phyloP scores from a whole-genome alignment of 2,329 filamentous ascomycete genomes.

The Penicillium decumbens region DNA sequence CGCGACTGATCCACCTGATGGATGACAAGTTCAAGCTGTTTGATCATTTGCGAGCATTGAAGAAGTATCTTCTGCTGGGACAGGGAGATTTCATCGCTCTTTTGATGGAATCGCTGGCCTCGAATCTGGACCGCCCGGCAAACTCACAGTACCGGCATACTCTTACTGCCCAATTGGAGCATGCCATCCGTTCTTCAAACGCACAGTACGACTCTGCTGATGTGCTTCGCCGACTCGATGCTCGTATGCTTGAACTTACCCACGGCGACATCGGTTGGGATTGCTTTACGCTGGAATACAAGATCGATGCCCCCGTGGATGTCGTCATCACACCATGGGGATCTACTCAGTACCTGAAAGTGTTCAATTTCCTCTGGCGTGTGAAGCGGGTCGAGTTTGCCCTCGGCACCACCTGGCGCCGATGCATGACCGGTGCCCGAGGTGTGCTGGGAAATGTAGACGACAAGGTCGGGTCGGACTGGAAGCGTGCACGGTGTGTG shows the following conservation, averaged over 20 bases:
- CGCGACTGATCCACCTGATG: slow-evolving; percentile 88
- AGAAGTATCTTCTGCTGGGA: slow-evolving; percentile 89
- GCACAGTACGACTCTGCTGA: slow-evolving; percentile 93
- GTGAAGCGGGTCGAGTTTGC: slow-evolving; percentile 97
- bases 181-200: slow-evolving; percentile 94
- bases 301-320: slow-evolving; percentile 92
- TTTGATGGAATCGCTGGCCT: slow-evolving; percentile 91
- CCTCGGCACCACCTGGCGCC: slow-evolving; percentile 82
- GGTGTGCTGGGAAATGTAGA: slow-evolving; percentile 80
- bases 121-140: slow-evolving; percentile 90
- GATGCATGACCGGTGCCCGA: slow-evolving; percentile 89
- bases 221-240: slow-evolving; percentile 84
- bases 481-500: slow-evolving; percentile 83
- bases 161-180: slow-evolving; percentile 93
- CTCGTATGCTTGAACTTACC: slow-evolving; percentile 94
- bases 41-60: slow-evolving; percentile 83
- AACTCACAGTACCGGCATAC: slow-evolving; percentile 96
- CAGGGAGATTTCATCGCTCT: slow-evolving; percentile 96
- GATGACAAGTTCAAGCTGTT: slow-evolving; percentile 91
- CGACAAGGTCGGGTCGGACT: slow-evolving; percentile 68
- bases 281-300: slow-evolving; percentile 97
- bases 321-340: slow-evolving; percentile 96
- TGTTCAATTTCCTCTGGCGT: slow-evolving; percentile 98
- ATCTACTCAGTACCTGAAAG: slow-evolving; percentile 92
- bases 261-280: slow-evolving; percentile 99